Conservation (phyloP, 179 eudicot genomes). For the Amaranthus tricolor region DNA sequence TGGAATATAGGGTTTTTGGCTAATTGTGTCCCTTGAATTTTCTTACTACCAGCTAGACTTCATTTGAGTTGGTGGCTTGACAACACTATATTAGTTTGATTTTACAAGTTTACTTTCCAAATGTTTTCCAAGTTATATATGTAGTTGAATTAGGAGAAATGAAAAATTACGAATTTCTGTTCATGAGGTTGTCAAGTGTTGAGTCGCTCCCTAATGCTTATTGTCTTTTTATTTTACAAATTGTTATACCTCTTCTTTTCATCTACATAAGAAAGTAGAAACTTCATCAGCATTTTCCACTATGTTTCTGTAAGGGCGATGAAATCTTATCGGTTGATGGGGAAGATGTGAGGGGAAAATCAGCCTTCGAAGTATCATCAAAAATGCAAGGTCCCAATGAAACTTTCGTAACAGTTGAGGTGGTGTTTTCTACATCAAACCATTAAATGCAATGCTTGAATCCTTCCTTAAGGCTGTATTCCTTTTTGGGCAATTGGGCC, state of each 20-base stretch:
- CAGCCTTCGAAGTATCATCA: slow-evolving; percentile 89
- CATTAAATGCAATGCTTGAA: neutral
- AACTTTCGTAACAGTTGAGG: slow-evolving; percentile 78
- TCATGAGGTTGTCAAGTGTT: neutral
- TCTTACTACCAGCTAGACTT: neutral
- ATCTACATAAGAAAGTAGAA: neutral
- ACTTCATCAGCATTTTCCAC: neutral
- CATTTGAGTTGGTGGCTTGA: neutral
- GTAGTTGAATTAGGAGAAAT: neutral
- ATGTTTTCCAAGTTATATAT: neutral
- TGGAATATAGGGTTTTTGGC: neutral
- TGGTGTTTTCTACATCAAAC: slow-evolving; percentile 27
- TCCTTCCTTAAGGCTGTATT: neutral
- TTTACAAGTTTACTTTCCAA: neutral
- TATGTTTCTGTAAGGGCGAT: slow-evolving; percentile 63
- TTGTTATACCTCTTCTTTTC: neutral
- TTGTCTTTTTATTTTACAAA: neutral
- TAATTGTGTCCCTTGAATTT: neutral
- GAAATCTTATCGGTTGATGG: slow-evolving; percentile 82
- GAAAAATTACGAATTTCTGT: neutral
- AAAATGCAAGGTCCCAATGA: slow-evolving; percentile 90
- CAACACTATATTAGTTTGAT: neutral
- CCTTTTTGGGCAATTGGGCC: slow-evolving; percentile 1
- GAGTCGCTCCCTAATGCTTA: neutral
- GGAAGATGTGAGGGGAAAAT: slow-evolving; percentile 74